A percentile compares a stretch with the other conserved stretches of the same genome.
Evolutionary conservation across 306 rosid genomes (phyloP).

Genomic region (Dryas octopetala): DNA sequence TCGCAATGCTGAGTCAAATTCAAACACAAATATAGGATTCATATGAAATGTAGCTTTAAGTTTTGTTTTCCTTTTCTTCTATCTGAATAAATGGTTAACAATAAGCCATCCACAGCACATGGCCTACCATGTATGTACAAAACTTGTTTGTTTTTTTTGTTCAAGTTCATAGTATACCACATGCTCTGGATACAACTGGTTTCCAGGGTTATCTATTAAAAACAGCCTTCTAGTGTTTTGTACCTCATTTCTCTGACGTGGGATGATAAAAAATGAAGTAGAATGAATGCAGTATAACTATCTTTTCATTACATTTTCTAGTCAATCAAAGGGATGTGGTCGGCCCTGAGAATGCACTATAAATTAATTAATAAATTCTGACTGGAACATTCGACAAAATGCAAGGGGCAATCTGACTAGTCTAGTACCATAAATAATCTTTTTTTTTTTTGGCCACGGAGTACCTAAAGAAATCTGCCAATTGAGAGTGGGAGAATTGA

Average conservation of each 20-base stretch:
- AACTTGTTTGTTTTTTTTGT: background rate
- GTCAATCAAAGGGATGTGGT: no score
- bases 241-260: slow-evolving; percentile 2
- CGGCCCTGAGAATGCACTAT: no score
- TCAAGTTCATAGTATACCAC: slow-evolving; percentile 16
- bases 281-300: background rate
- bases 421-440: no score
- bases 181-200: background rate
- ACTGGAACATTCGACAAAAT: background rate
- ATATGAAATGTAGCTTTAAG: background rate
- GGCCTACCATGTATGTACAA: background rate
- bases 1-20: background rate
- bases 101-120: slow-evolving; percentile 10
- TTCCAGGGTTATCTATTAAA: background rate
- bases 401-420: background rate
- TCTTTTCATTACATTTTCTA: no score
- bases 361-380: background rate
- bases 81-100: background rate
- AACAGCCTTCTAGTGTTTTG: background rate
- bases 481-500: no score
- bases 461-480: no score
- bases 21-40: background rate
- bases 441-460: no score
- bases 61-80: background rate
- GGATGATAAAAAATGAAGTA: background rate